Conservation (phyloP, 805 yeast species). For the Ogataea henricii region DNA sequence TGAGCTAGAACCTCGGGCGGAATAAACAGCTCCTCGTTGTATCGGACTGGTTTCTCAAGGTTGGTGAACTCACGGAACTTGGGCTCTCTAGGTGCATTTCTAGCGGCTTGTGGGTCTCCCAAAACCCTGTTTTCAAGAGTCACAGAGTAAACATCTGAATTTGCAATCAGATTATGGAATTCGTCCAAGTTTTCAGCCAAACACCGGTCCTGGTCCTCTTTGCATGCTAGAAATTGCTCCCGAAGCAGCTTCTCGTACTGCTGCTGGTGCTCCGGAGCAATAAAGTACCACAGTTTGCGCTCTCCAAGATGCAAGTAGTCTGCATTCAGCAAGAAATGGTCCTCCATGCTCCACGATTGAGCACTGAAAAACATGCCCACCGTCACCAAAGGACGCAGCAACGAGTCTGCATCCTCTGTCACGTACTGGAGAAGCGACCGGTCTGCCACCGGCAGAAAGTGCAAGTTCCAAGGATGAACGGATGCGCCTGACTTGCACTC, state of each 20-base stretch:
- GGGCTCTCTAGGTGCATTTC: conserved; percentile 36
- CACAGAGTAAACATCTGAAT: conserved; percentile 21
- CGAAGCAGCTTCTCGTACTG: conserved; percentile 50
- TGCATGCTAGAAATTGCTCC: conserved; percentile 8
- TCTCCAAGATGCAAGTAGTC: conserved; percentile 61
- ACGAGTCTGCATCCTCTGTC: conserved; percentile 45
- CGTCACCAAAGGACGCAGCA: conserved; percentile 46
- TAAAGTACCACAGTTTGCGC: conserved; percentile 58
- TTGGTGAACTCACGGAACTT: conserved; percentile 31
- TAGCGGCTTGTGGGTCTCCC: conserved; percentile 13
- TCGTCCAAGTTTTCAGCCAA: conserved; percentile 1
- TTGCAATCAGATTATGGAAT: conserved; percentile 12
- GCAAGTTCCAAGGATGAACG: conserved; percentile 56
- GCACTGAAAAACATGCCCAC: conserved; percentile 57
- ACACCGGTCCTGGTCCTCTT: conserved; percentile 10
- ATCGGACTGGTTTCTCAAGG: conserved; percentile 15
- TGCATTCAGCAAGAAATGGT: conserved; percentile 55
- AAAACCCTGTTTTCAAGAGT: conserved; percentile 29
- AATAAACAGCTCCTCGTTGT: conserved; percentile 48
- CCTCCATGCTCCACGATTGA: conserved; percentile 61
- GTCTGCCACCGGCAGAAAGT: conserved; percentile 52
- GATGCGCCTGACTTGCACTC: conserved; percentile 20
- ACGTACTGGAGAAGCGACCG: conserved; percentile 50
- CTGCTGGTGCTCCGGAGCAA: conserved; percentile 56
- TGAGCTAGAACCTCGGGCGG: conserved; percentile 51